Evolutionary conservation across 1,139 yeast species (phyloP).

Genomic region (Geotrichum cucujoidarum): DNA sequence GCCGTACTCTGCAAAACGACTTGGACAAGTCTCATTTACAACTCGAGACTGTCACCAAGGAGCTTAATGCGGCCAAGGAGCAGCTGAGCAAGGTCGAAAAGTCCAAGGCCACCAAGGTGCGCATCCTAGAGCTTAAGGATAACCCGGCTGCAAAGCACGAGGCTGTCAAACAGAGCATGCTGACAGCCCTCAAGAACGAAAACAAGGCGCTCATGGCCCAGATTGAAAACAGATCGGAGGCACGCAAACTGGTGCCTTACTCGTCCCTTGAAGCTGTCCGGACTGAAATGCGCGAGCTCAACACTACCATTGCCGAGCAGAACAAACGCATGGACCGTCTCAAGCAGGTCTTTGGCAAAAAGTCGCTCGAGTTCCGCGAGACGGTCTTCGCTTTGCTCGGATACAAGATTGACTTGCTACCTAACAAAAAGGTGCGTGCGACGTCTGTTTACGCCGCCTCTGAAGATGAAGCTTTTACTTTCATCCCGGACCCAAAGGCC

Average conservation of each 20-base stretch:
- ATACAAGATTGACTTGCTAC: conserved; percentile 65
- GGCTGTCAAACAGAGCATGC: conserved; percentile 49
- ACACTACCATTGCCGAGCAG: conserved; percentile 48
- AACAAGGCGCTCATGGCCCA: conserved; percentile 49
- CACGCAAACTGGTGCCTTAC: conserved; percentile 45
- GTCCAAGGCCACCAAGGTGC: conserved; percentile 35
- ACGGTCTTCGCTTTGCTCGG: conserved; percentile 69
- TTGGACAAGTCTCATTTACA: conserved; percentile 25
- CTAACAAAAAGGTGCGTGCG: conserved; percentile 62
- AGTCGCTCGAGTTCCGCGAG: conserved; percentile 68
- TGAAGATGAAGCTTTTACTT: conserved; percentile 36
- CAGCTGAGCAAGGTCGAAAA: conserved; percentile 38
- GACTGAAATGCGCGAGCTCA: conserved; percentile 48
- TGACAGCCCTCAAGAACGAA: conserved; percentile 53
- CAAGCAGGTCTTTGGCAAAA: conserved; percentile 58
- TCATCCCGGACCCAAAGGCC: conserved; percentile 36
- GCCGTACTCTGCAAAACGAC: conserved; percentile 32
- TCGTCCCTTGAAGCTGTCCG: conserved; percentile 62
- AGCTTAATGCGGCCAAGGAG: conserved; percentile 32
- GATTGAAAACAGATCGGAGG: conserved; percentile 21
- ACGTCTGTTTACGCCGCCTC: conserved; percentile 49
- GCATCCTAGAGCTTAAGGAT: conserved; percentile 58
- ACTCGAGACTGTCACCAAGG: conserved; percentile 27
- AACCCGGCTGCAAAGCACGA: conserved; percentile 70
- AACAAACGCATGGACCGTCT: conserved; percentile 58